phyloP scores from a whole-genome alignment of 2,329 filamentous ascomycete species.

The Aspergillus oerlinghausenensis region DNA sequence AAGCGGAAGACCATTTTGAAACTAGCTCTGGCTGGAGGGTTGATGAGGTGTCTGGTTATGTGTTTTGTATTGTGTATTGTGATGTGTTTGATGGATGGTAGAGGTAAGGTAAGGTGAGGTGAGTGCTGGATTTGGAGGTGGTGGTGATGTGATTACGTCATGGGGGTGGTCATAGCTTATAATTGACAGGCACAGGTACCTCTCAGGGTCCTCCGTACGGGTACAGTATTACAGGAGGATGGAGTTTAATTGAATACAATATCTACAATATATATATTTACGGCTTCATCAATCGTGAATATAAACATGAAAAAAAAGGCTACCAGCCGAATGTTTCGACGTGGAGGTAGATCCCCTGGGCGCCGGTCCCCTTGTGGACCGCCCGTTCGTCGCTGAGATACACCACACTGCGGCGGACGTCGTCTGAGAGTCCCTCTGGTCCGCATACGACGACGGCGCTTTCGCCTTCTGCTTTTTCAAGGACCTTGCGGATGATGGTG shows the following conservation, averaged over 20 bases:
- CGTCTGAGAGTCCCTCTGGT: constrained; percentile 50
- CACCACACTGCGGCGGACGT: constrained; percentile 53
- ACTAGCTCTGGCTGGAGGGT: background rate
- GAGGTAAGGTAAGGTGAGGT: background rate
- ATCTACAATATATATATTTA: background rate
- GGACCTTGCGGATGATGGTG: constrained; percentile 49
- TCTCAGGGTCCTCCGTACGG: no score
- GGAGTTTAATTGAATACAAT: background rate
- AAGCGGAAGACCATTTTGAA: constrained; percentile 22
- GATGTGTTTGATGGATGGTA: background rate
- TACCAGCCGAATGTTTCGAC: constrained; percentile 53
- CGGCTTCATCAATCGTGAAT: background rate
- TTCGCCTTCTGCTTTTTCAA: constrained; percentile 59
- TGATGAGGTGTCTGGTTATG: constrained; percentile 1
- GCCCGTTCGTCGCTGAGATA: constrained; percentile 60
- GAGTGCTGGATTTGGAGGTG: background rate
- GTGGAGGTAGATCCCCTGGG: constrained; percentile 60
- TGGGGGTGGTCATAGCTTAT: background rate
- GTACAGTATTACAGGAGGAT: background rate
- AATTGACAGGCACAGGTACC: background rate
- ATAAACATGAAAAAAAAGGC: background rate
- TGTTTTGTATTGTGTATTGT: background rate
- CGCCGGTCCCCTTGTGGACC: constrained; percentile 63
- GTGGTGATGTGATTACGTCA: background rate
- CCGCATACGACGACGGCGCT: constrained; percentile 61